A percentile compares a stretch with the other conserved stretches of the same genome.
Conservation (phyloP, 306 rosid genomes). For the Vigna mungo region DNA sequence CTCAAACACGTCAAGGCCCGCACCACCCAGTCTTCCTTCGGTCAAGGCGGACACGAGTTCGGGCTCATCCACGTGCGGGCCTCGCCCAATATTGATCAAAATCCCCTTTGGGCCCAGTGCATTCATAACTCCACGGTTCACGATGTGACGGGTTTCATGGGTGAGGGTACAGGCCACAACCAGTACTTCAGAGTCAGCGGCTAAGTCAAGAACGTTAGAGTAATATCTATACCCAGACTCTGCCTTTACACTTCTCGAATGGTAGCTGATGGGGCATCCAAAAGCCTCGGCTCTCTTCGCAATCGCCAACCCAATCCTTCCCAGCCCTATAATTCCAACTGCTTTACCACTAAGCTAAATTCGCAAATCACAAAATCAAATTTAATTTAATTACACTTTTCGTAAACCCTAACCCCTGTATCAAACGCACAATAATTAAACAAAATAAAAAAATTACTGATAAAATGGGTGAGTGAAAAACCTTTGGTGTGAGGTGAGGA, state of each 20-base stretch:
- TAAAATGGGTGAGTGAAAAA: not conserved
- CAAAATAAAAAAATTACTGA: no score
- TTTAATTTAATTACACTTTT: no score
- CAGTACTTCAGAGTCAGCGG: constrained; percentile 59
- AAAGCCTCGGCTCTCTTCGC: constrained; percentile 73
- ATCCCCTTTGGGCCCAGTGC: constrained; percentile 75
- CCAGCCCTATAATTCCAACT: constrained; percentile 78
- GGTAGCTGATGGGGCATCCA: constrained; percentile 64
- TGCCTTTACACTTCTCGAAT: constrained; percentile 61
- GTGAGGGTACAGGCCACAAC: constrained; percentile 64
- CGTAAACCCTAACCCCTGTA: no score
- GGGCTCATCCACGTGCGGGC: constrained; percentile 51
- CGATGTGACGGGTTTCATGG: constrained; percentile 63
- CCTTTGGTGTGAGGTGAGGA: constrained; percentile 48
- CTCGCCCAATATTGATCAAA: constrained; percentile 73
- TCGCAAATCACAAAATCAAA: not conserved
- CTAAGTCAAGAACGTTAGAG: constrained; percentile 59
- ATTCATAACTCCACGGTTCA: constrained; percentile 63
- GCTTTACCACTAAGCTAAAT: constrained; percentile 67
- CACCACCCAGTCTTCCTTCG: constrained; percentile 71
- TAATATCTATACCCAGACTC: constrained; percentile 58
- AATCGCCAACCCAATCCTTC: constrained; percentile 77
- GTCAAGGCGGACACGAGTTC: constrained; percentile 69
- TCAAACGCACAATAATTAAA: no score
- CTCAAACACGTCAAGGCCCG: constrained; percentile 81